A percentile compares a stretch with the other conserved stretches of the same genome.
phyloP scores from a whole-genome alignment of 805 yeast genomes.

The Blastobotrys parvus region DNA sequence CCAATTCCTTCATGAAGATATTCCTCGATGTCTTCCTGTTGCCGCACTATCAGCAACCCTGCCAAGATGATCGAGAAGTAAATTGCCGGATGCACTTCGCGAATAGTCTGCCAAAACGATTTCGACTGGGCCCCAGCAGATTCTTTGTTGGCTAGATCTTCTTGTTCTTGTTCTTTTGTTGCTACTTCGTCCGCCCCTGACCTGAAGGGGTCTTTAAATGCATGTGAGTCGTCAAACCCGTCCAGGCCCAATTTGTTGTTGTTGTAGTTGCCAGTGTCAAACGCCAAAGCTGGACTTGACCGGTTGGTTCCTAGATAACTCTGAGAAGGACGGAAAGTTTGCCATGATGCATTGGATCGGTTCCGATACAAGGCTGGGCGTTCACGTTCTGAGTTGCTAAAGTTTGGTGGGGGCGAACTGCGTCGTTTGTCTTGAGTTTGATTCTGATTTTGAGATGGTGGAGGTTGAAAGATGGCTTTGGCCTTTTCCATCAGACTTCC shows the following conservation, averaged over 20 bases:
- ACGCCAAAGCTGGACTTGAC: neutral
- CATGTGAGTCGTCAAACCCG: neutral
- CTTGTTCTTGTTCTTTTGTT: neutral
- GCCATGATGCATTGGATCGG: neutral
- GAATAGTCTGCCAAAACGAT: neutral
- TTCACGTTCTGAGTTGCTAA: neutral
- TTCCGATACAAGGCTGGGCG: neutral
- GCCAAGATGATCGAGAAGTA: slow-evolving; percentile 14
- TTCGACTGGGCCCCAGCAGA: too few species aligned
- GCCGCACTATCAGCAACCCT: slow-evolving; percentile 15
- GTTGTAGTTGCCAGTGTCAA: neutral
- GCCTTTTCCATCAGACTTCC: slow-evolving; percentile 3
- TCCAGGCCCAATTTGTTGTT: neutral
- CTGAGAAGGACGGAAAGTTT: neutral
- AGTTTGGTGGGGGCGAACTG: neutral
- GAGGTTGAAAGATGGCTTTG: slow-evolving; percentile 2
- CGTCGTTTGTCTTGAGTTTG: too few species aligned
- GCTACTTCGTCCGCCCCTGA: neutral
- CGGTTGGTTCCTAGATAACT: neutral
- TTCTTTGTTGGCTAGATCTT: neutral
- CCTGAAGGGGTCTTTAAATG: neutral
- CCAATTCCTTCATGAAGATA: slow-evolving; percentile 10
- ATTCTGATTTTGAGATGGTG: neutral
- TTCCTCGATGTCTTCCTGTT: slow-evolving; percentile 12
- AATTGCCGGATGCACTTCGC: slow-evolving; percentile 11